Evolutionary conservation across 2,329 filamentous ascomycete species (phyloP), one percentile per base, ranked within the genome.

Genomic region (Parastagonospora avenae): DNA sequence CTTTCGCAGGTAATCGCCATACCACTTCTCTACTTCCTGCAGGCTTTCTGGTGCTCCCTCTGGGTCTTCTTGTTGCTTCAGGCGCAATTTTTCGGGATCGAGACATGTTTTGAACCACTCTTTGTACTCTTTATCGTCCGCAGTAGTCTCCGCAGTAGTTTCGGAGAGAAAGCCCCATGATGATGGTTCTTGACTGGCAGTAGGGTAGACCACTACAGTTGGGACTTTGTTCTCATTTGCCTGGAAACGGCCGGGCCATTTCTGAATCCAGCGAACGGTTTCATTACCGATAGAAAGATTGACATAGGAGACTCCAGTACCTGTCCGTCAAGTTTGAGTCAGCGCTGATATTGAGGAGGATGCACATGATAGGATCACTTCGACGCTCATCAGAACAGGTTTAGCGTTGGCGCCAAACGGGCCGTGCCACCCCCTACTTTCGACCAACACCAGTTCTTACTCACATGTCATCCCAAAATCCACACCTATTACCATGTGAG

Each of bases 61-160:
- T 0, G 80, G 73, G 9, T 79, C 78, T 28, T 78, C 55, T 4
- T 68, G 64, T 51, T 79, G 78, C 35, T 77, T 77, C 14, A 71
- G 67, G 0, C 62, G 66, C 2, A 83, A 66, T 8, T 75, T 79
- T 8, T 74, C 73, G 4, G 74, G 70, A 46, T 83, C 81, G 11
- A 83, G 74, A 56, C 78, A 82, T 52, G 81, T 81, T 59, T 84
- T 83, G 74, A 84, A 84, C 74, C 82, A 82, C 48, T 83, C 80
- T 7, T 73, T 71, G 33, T 71, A 66, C 11, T 74, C 72, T 32
- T 76, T 76, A 16, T 79, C 74, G 12, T 79, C 74, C 8, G 81
- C 78, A 14, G 60, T 66, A 8, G 56, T 59, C 41, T 74, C 72
- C 19, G 61, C 57, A 5, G 61, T 53, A 2, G 65, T 71, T 24